Evolutionary conservation across 2,329 filamentous ascomycete genomes (phyloP).

Genomic region (Exophiala sp.): DNA sequence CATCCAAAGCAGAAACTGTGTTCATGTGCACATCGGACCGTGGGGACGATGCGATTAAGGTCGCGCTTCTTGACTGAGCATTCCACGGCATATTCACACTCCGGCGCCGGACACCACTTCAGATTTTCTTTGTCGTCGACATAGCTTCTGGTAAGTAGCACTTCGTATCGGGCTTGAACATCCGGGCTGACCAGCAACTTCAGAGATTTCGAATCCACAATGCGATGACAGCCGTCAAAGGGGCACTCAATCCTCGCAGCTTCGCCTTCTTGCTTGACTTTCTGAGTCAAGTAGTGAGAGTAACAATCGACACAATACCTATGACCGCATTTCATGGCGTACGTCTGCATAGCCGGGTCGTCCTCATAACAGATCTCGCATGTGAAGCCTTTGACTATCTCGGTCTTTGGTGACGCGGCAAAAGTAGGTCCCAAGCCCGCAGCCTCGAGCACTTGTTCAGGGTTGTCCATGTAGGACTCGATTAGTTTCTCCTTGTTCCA

Average conservation of each 20-base stretch:
- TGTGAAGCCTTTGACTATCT: conserved; percentile 67
- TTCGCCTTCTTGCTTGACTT: conserved; percentile 92
- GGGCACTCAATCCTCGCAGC: conserved; percentile 93
- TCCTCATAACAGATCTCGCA: conserved; percentile 98
- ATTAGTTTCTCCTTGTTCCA: conserved; percentile 97
- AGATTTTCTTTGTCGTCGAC: conserved; percentile 94
- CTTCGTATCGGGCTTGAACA: conserved; percentile 63
- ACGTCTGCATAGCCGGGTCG: conserved; percentile 66
- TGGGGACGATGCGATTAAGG: conserved; percentile 76
- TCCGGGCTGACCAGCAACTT: conserved; percentile 63
- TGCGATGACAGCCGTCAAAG: conserved; percentile 75
- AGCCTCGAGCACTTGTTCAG: conserved; percentile 70
- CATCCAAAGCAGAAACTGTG: conserved; percentile 95
- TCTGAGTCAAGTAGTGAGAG: conserved; percentile 80
- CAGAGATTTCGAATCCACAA: conserved; percentile 84
- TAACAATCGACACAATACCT: conserved; percentile 92
- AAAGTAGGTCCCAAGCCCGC: conserved; percentile 69
- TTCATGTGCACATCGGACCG: conserved; percentile 77
- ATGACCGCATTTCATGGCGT: conserved; percentile 92
- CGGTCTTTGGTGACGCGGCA: conserved; percentile 59
- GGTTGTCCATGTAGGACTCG: conserved; percentile 91
- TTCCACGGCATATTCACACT: conserved; percentile 88
- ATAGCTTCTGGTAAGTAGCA: conserved; percentile 84
- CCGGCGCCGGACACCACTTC: conserved; percentile 97
- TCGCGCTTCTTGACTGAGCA: conserved; percentile 85